These are phyloP conservation scores for Lecanicillium sp. DNA, from an alignment of 2,329 filamentous ascomycete genomes.

Conservation along the genomic window DNA sequence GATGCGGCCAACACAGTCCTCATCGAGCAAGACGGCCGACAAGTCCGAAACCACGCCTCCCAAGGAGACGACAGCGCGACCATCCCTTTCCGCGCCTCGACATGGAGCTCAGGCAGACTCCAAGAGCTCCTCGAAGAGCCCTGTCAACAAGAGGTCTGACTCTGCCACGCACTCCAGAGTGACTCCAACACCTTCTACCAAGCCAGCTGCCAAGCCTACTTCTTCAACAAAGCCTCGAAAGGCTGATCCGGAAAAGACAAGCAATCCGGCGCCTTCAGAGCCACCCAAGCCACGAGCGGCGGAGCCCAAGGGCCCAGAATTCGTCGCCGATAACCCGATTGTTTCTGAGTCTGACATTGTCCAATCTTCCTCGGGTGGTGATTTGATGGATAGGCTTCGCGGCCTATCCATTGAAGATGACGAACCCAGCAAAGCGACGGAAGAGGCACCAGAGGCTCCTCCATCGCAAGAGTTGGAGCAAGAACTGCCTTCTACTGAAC, in stretches of 20 bases:
- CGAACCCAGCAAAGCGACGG: no score
- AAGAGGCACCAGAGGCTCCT: no score
- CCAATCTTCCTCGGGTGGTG: background rate
- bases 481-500: background rate
- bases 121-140: constrained; percentile 16
- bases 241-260: no score
- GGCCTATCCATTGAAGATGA: background rate
- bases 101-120: background rate
- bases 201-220: background rate
- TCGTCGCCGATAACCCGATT: background rate
- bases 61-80: constrained; percentile 22
- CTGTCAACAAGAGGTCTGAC: constrained; percentile 7
- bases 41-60: constrained; percentile 44
- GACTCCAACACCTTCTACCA: constrained; percentile 2
- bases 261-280: background rate
- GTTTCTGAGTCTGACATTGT: background rate
- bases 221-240: background rate
- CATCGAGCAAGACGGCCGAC: constrained; percentile 59
- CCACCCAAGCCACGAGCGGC: background rate
- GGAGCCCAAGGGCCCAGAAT: background rate
- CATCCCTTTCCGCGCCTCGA: background rate
- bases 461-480: no score
- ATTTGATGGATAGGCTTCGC: constrained; percentile 5
- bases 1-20: constrained; percentile 69
- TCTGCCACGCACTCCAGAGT: constrained; percentile 5